Evolutionary conservation across 495 filamentous ascomycete species (phyloP), one percentile per base, ranked within the genome.

Genomic region (Chaetomium fimeti): DNA sequence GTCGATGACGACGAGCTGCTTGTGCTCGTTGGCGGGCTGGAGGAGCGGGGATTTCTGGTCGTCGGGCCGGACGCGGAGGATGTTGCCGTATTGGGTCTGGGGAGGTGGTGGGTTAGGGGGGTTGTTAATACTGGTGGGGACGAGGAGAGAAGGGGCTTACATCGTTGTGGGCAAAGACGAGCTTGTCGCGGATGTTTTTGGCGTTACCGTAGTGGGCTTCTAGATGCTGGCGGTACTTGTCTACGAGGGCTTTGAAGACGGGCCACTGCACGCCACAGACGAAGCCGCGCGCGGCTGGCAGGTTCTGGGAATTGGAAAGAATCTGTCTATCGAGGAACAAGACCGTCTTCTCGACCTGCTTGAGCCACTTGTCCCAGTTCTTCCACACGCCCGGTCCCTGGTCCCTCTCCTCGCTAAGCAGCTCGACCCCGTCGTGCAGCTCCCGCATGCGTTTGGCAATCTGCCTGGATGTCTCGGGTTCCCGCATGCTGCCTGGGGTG

Each of bases 381-480:
- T 81, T 84, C 84, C 91, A 94, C 40, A 96, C 89, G 69, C 87
- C 87, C 0, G 94, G 89, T 0, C 94, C 94, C 22, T 82, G 85
- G 36, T 89, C 82, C 48, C 85, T 83, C 75, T 99, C 94, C 53
- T 87, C 80, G 15, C 87, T 82, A 0, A 93, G 83, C 18, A 99
- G 81, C 20, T 96, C 90, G 63, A 99, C 88, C 9, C 94, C 94
- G 60, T 95, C 91, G 67, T 99, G 94, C 24, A 99, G 82, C 76
- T 99, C 94, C 64, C 92, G 83, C 91, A 99, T 96, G 45, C 94
- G 88, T 81, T 98, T 99, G n/a, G 94, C 93, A 72, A 99, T 98
- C 68, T 96, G 90, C 69, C 85, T 90, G 43, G 90, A 93, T 0
- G 90, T 97, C 36, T 89, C 88, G 2, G 92, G 89, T 57, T 87